These are phyloP conservation scores for Tricholoma sp. DNA, from an alignment of 768 basidiomycete genomes.

Conservation along the genomic window DNA sequence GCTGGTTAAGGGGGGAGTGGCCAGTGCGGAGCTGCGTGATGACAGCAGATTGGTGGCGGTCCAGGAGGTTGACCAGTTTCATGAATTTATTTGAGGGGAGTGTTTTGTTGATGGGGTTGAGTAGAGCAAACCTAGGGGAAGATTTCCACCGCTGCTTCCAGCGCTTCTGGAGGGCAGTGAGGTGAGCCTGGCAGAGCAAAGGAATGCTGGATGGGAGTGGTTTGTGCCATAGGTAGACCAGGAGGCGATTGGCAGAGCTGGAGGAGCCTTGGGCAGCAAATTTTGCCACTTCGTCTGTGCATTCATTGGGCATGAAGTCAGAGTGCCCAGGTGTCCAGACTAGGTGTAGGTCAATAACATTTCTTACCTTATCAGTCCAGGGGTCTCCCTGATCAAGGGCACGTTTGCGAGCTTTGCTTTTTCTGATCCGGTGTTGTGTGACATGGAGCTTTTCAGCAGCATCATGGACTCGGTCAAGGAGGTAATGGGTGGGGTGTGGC, in stretches of 20 bases:
- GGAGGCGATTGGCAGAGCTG: background rate
- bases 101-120: no score
- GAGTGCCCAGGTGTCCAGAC: constrained; percentile 7
- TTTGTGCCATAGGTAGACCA: background rate
- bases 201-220: constrained; percentile 14
- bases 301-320: constrained; percentile 8
- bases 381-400: background rate
- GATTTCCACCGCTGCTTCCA: no score
- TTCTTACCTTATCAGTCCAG: background rate
- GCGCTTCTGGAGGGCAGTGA: no score
- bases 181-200: no score
- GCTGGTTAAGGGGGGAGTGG: no score
- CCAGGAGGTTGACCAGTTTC: no score
- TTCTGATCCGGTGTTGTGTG: background rate
- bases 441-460: constrained; percentile 1
- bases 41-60: no score
- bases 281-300: constrained; percentile 6
- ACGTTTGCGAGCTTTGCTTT: background rate
- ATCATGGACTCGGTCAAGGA: constrained; percentile 1
- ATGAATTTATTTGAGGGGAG: no score
- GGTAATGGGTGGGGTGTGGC: constrained; percentile 2
- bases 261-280: background rate
- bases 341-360: constrained; percentile 2
- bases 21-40: no score
- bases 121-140: no score